Evolutionary conservation across 176 grass and related monocot genomes (phyloP), one percentile per base, ranked within the genome.

Genomic region (Oryza brachyantha): DNA sequence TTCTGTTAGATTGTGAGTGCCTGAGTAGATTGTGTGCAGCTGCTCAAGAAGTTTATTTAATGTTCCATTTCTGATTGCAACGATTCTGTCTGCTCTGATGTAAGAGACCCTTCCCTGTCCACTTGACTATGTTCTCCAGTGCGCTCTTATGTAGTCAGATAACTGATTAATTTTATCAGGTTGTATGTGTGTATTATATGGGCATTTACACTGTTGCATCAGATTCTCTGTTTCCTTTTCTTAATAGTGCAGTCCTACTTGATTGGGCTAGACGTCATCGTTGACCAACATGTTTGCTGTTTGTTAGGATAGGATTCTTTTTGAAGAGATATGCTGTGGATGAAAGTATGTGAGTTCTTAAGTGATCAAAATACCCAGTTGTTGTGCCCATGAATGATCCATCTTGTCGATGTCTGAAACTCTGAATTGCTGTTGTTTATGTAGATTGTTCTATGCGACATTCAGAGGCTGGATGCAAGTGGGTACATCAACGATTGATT

Each of bases 1-100:
- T 79, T 54, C 26, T 79, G 59, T n/a, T 73, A 85, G 83, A 73
- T 73, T 5, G 17, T 36, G 42, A 54, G 19, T 40, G 29, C 22
- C 29, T 71, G 74, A 22, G 40, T 71, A 78, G 74, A 78, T 78
- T 50, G 65, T 57, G 75, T 42, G 58, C 34, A 4, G 60, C 42
- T 6, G 83, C 74, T 55, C 42, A 4, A 7, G 41, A 16, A 27
- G 4, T 21, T 64, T 46, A n/a, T 45, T 45, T 41, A 69, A 35
- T n/a, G 13, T 6, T 70, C 19, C 32, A 16, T 46, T 57, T 73
- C 25, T 60, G 66, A 64, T 79, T 65, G 75, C 67, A 19, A 41
- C 58, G 67, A 85, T 85, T 76, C 55, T 78, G 66, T 52, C 74
- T 19, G 29, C 31, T 0, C 13, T 16, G 52, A 52, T 61, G 81